A percentile compares a stretch with the other conserved stretches of the same genome.
phyloP scores from a whole-genome alignment of 345 rosid species.

The Pseudoturritis turrita region DNA sequence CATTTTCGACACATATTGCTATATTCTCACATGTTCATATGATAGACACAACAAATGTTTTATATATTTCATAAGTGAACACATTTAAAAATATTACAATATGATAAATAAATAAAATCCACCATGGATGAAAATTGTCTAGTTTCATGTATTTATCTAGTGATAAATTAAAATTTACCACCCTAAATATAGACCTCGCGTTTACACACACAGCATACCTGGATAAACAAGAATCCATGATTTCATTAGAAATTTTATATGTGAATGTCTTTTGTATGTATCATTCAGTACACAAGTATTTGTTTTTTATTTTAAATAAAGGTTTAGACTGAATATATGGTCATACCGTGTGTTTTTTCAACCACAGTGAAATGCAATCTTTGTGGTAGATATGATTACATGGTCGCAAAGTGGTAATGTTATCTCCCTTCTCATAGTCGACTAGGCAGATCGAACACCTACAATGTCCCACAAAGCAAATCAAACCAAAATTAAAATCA shows the following conservation, averaged over 20 bases:
- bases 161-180: background rate
- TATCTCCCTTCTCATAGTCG: background rate
- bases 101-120: too few relatives aligned
- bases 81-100: too few relatives aligned
- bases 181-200: background rate
- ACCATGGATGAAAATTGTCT: too few relatives aligned
- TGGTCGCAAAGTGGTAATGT: background rate
- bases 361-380: constrained; percentile 3
- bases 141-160: too few relatives aligned
- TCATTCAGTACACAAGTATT: too few relatives aligned
- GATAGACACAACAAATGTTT: too few relatives aligned
- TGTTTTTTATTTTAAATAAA: background rate
- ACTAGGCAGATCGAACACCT: constrained; percentile 12
- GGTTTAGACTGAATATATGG: background rate
- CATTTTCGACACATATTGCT: too few relatives aligned
- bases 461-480: background rate
- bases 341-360: background rate
- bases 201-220: background rate
- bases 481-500: background rate
- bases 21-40: too few relatives aligned
- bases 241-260: background rate
- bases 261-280: too few relatives aligned
- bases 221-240: background rate
- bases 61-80: too few relatives aligned
- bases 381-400: constrained; percentile 14